Percentiles rank a stretch among this genome's conserved stretches.
Evolutionary conservation across 208 protist genomes (phyloP).

Genomic region (Endotrypanum monterogeii): DNA sequence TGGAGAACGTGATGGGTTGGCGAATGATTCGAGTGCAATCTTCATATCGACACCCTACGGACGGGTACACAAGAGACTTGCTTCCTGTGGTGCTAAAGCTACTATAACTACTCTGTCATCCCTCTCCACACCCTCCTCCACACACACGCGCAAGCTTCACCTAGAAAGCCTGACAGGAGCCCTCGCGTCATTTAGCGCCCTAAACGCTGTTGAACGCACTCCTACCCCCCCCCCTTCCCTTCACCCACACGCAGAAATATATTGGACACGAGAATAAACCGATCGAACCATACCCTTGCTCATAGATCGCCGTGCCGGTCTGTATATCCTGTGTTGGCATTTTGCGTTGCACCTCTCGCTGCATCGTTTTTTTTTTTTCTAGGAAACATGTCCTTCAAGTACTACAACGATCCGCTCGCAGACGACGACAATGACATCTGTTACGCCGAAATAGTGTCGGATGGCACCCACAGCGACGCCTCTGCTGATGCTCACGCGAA

Average conservation of each 20-base stretch:
- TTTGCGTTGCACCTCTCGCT: slow-evolving; percentile 1
- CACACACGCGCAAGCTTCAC: neutral
- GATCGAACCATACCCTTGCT: neutral
- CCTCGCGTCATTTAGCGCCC: neutral
- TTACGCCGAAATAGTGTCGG: slow-evolving; percentile 49
- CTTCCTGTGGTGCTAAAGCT: neutral
- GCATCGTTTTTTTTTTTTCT: neutral
- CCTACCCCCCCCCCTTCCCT: neutral
- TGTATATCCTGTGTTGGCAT: neutral
- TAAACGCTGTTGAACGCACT: neutral
- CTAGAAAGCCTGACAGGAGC: neutral
- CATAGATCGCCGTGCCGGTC: neutral
- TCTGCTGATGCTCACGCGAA: neutral
- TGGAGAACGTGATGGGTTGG: neutral
- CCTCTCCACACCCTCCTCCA: neutral
- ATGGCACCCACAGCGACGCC: slow-evolving; percentile 7
- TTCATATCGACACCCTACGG: neutral
- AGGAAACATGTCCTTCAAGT: slow-evolving; percentile 32
- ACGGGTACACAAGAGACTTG: neutral
- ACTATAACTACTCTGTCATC: too few species aligned
- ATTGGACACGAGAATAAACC: neutral
- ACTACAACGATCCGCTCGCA: slow-evolving; percentile 73
- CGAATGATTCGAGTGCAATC: neutral
- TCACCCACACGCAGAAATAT: neutral
- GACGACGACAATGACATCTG: slow-evolving; percentile 64